Base-by-base conservation (phyloP, 2,329 filamentous ascomycete genomes). In the Hypoxylon sp. region DNA sequence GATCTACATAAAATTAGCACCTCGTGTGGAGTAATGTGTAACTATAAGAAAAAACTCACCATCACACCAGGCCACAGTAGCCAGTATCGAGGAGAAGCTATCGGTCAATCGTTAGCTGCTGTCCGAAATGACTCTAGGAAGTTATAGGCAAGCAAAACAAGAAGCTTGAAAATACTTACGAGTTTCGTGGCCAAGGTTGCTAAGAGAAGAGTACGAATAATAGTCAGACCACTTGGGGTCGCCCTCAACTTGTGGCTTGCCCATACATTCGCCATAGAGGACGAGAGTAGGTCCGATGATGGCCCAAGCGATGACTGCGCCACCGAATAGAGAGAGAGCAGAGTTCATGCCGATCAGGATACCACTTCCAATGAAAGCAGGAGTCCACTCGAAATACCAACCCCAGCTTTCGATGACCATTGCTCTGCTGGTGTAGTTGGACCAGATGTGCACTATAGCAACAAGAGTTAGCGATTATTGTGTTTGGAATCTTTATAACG, bases 331-430 rank as follows among this genome's bases (percentile, higher is more conserved):
- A 29, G 81, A 84, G 55, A 82, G 70, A 29, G 80, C 78, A 21
- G 79, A 76, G 67, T 85, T 84, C 56, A 83, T 70, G 48, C 81
- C 81, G 57, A 83, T 80, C 30, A 84, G 74, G 69, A 84, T 81
- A 31, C 80, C 80, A 30, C 75, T 77, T 12, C 81, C 81, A 47
- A 83, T 81, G 67, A 83, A 83, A 31, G 80, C 80, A 0, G 80
- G 79, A 1, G 80, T 83, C 71, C 73, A 81, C 60, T 83, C 79
- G 42, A 82, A 71, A 59, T 74, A 71, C 81, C 80, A 84, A 37
- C 78, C 78, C 80, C 80, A 84, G 55, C 75, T 81, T 69, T 84
- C 81, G 9, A 79, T 74, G 43, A 74, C 71, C 51, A 83, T 69
- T 3, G 79, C 80, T 32, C 68, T 69, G 58, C 74, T 77, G 30